Evolutionary conservation across 2,329 filamentous ascomycete genomes (phyloP), one percentile per base, ranked within the genome.

Genomic region (Diaporthe humulicola): DNA sequence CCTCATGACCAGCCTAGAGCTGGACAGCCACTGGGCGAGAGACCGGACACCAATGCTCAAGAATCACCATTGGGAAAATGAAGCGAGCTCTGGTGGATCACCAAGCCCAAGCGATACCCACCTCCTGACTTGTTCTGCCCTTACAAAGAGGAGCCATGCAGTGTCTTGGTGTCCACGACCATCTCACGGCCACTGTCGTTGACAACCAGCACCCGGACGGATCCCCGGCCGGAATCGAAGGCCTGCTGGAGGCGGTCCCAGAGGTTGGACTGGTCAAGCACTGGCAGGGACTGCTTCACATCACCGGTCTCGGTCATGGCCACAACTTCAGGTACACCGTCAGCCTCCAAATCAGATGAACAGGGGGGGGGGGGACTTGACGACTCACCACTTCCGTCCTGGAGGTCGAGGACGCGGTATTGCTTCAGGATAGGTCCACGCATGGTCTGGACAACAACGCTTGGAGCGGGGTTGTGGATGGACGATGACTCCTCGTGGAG

Each of bases 401-500:
- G 93, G 86, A 99, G 93, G 90, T 99, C 97, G 77, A 99, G 93
- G 84, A 99, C 96, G 83, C 97, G 96, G 93, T 99, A 99, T 91
- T 98, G 97, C 95, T 98, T 98, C 95, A 98, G 98, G 89, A 98
- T 93, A 78, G 97, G 97, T 81, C 96, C 97, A 80, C 98, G 94
- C 95, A 99, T 98, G 89, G 96, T 98, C 93, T 99, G 97, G 82
- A 99, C 96, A 78, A 98, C 92, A 76, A 99, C 97, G 81, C 95
- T 98, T 81, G 96, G 96, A 79, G 94, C 95, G 79, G 97, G 97
- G 93, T 98, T 97, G 88, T 95, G 96, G 88, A 98, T 93, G 89
- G 98, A 98, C 82, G 94, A 96, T 74, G 95, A 98, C 93, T 99
- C 97, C 90, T 99, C 97, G 84, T 98, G 95, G 79, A 99, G 92